Percentiles rank a stretch among this genome's conserved stretches.
Evolutionary conservation across 2,329 filamentous ascomycete genomes (phyloP).

Genomic region (Madurella fahalii): DNA sequence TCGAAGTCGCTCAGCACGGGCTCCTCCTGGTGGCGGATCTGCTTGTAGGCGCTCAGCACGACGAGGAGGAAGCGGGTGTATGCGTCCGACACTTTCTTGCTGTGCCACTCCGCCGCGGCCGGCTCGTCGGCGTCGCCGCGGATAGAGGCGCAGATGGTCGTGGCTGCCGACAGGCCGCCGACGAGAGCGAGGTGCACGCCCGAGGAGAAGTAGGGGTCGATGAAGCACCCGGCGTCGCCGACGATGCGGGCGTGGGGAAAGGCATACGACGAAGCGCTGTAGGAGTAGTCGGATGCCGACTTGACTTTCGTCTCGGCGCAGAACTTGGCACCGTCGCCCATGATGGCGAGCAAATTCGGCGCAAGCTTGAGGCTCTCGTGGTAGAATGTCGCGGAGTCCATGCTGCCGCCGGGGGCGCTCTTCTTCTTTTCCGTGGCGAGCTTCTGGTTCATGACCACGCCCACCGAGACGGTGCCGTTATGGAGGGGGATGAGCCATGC

Average conservation of each 20-base stretch:
- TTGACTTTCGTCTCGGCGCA: slow-evolving; percentile 36
- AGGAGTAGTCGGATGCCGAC: slow-evolving; percentile 45
- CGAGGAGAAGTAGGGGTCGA: slow-evolving; percentile 47
- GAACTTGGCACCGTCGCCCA: slow-evolving; percentile 26
- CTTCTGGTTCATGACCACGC: slow-evolving; percentile 40
- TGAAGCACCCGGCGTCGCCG: slow-evolving; percentile 47
- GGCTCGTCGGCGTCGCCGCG: slow-evolving; percentile 37
- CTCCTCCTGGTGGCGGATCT: slow-evolving; percentile 38
- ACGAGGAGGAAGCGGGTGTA: slow-evolving; percentile 46
- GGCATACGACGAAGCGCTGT: slow-evolving; percentile 42
- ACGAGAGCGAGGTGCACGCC: slow-evolving; percentile 44
- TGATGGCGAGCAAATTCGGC: slow-evolving; percentile 29
- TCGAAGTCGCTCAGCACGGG: slow-evolving; percentile 39
- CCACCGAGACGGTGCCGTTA: slow-evolving; percentile 41
- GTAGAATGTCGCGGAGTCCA: slow-evolving; percentile 32
- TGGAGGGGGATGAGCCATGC: slow-evolving; percentile 48
- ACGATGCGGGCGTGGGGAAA: slow-evolving; percentile 37
- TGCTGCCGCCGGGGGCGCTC: slow-evolving; percentile 3
- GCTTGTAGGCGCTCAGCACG: slow-evolving; percentile 36
- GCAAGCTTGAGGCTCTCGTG: slow-evolving; percentile 31
- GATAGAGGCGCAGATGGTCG: slow-evolving; percentile 38
- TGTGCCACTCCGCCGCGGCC: slow-evolving; percentile 38
- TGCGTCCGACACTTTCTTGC: slow-evolving; percentile 39
- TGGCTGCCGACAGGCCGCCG: slow-evolving; percentile 42
- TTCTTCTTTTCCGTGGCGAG: slow-evolving; percentile 34